These are phyloP conservation scores for Aspergillus panamensis DNA, from an alignment of 495 filamentous ascomycete genomes.

Conservation along the genomic window DNA sequence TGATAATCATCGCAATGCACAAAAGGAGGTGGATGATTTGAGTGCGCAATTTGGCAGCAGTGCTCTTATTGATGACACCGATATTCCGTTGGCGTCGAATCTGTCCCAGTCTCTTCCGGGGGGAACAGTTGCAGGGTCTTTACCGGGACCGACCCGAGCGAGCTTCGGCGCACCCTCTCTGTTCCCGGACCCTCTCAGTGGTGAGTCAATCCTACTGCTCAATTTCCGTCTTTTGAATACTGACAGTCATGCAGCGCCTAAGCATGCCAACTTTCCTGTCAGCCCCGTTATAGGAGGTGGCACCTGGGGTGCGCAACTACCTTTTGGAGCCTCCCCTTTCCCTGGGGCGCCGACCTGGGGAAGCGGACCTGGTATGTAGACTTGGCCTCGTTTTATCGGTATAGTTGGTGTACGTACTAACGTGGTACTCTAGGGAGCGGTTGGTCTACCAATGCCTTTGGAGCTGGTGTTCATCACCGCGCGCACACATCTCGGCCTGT, in stretches of 20 bases:
- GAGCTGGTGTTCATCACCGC: constrained; percentile 42
- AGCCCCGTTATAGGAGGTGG: constrained; percentile 34
- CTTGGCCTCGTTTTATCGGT: not conserved
- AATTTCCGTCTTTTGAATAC: not conserved
- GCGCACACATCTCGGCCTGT: constrained; percentile 51
- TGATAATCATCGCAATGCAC: constrained; percentile 30
- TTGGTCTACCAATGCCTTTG: constrained; percentile 54
- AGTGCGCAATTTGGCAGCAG: constrained; percentile 87
- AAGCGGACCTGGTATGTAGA: constrained; percentile 36
- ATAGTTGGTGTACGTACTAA: too few relatives aligned
- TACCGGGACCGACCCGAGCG: constrained; percentile 38
- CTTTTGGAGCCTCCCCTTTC: constrained; percentile 43
- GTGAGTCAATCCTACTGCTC: constrained; percentile 25
- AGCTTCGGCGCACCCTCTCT: constrained; percentile 48
- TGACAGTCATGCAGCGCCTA: constrained; percentile 29
- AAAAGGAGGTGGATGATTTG: constrained; percentile 64
- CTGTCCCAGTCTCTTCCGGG: constrained; percentile 42
- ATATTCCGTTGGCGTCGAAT: constrained; percentile 48
- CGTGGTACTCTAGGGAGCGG: constrained; percentile 32
- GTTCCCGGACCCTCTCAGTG: constrained; percentile 50
- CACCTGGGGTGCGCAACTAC: constrained; percentile 40
- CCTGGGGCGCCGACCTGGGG: constrained; percentile 43
- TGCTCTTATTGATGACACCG: constrained; percentile 81
- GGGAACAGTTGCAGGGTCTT: constrained; percentile 29
- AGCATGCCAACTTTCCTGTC: constrained; percentile 33